These are phyloP conservation scores for Diaporthe nobilis DNA, from an alignment of 2,329 filamentous ascomycete genomes.

Conservation along the genomic window DNA sequence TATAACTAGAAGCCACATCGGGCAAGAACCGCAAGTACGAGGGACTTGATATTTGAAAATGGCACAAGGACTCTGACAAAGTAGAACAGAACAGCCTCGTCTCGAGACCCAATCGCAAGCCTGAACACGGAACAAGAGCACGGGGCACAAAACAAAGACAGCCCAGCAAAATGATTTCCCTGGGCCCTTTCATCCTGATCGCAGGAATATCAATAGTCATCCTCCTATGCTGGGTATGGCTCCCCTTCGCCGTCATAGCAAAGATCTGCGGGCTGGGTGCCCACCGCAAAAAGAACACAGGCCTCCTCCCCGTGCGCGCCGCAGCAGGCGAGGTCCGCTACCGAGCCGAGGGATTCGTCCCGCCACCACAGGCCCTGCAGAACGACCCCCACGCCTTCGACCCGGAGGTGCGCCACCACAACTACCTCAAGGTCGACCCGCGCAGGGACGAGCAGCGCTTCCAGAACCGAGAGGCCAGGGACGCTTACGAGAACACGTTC, in stretches of 20 bases:
- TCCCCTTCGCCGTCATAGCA: background rate
- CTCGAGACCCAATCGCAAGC: background rate
- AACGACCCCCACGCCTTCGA: conserved; percentile 9
- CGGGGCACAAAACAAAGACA: background rate
- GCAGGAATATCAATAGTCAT: conserved; percentile 14
- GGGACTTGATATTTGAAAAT: background rate
- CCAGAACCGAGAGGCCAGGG: conserved; percentile 48
- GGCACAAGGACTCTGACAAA: background rate
- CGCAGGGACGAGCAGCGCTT: background rate
- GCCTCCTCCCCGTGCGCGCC: background rate
- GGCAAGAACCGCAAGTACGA: background rate
- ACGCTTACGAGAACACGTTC: conserved; percentile 59
- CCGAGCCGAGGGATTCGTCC: background rate
- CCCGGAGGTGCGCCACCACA: conserved; percentile 12
- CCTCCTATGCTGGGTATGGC: conserved; percentile 30
- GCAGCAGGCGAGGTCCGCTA: conserved; percentile 1
- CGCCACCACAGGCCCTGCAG: background rate
- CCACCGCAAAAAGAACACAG: background rate
- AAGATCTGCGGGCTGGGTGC: background rate
- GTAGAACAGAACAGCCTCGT: background rate
- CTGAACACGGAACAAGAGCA: too few species aligned
- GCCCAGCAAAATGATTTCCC: background rate
- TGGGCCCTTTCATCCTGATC: conserved; percentile 21
- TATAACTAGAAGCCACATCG: too few species aligned
- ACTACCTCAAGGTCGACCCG: background rate